These are phyloP conservation scores for Taphrina deformans DNA, from an alignment of 1,139 yeast genomes.

Conservation along the genomic window DNA sequence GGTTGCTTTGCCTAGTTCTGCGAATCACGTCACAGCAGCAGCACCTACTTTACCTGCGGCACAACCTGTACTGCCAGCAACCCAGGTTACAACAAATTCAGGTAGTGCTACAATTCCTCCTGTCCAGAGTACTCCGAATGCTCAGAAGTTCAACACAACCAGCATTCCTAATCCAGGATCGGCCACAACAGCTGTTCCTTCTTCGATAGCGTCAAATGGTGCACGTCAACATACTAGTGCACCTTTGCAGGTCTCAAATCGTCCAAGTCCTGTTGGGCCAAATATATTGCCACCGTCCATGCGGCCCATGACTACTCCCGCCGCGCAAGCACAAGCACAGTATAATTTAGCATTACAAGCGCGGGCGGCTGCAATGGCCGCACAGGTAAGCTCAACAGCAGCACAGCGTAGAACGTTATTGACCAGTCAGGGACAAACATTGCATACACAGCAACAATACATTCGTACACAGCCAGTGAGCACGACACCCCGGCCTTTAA, in stretches of 20 bases:
- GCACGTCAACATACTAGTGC: not conserved
- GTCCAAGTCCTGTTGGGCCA: not conserved
- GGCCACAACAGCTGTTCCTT: not conserved
- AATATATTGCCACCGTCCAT: not conserved
- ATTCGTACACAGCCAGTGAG: slow-evolving; percentile 1
- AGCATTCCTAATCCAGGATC: not conserved
- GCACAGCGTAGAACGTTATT: not conserved
- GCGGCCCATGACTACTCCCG: slow-evolving; percentile 6
- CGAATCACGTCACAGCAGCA: not conserved
- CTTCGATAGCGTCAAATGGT: not conserved
- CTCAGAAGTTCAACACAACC: not conserved
- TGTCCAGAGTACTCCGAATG: not conserved
- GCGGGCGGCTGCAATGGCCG: not conserved
- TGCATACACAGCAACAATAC: not conserved
- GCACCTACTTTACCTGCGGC: not conserved
- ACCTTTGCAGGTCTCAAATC: not conserved
- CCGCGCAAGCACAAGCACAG: slow-evolving; percentile 5
- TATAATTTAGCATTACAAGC: slow-evolving; percentile 3
- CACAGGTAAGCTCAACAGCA: not conserved
- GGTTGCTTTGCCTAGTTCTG: too few relatives aligned
- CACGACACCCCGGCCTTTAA: not conserved
- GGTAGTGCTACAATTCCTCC: not conserved
- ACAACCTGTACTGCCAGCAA: not conserved
- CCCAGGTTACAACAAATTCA: not conserved
- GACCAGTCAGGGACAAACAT: not conserved